phyloP scores from a whole-genome alignment of 2,329 filamentous ascomycete species.

The Ceratocystis eucalypticola region DNA sequence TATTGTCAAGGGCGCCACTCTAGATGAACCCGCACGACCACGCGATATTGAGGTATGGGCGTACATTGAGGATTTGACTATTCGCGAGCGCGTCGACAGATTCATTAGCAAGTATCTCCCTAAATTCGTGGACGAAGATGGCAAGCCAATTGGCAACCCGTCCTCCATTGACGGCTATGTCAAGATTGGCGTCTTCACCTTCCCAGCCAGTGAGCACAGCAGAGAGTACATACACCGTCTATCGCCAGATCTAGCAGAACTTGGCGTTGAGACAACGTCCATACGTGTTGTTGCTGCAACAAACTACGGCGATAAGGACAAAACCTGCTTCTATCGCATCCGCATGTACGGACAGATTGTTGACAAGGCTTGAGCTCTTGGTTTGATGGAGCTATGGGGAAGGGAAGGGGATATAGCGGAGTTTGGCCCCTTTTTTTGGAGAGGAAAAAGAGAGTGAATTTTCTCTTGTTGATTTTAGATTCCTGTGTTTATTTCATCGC shows the following conservation, averaged over 20 bases:
- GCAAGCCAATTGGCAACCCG: constrained; percentile 23
- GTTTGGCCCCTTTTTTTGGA: background rate
- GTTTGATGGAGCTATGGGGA: background rate
- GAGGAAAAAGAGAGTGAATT: background rate
- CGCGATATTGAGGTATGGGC: constrained; percentile 58
- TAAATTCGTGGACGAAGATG: constrained; percentile 19
- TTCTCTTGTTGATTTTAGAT: background rate
- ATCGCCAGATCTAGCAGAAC: constrained; percentile 34
- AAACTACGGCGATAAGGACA: constrained; percentile 44
- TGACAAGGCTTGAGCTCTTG: constrained; percentile 11
- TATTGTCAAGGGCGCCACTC: constrained; percentile 46
- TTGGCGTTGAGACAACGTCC: constrained; percentile 37
- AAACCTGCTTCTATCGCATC: constrained; percentile 55
- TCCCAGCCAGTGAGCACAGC: constrained; percentile 33
- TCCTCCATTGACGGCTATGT: constrained; percentile 32
- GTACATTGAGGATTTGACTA: constrained; percentile 35
- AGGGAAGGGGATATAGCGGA: background rate
- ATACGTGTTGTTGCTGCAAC: constrained; percentile 41
- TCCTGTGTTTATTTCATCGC: background rate
- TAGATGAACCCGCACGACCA: constrained; percentile 49
- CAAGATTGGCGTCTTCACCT: constrained; percentile 45
- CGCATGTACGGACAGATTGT: constrained; percentile 38
- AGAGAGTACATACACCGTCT: constrained; percentile 41
- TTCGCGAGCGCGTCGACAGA: constrained; percentile 30
- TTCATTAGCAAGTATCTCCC: constrained; percentile 34